Conservation (phyloP, 768 basidiomycete genomes). For the Mycena olivaceomarginata region DNA sequence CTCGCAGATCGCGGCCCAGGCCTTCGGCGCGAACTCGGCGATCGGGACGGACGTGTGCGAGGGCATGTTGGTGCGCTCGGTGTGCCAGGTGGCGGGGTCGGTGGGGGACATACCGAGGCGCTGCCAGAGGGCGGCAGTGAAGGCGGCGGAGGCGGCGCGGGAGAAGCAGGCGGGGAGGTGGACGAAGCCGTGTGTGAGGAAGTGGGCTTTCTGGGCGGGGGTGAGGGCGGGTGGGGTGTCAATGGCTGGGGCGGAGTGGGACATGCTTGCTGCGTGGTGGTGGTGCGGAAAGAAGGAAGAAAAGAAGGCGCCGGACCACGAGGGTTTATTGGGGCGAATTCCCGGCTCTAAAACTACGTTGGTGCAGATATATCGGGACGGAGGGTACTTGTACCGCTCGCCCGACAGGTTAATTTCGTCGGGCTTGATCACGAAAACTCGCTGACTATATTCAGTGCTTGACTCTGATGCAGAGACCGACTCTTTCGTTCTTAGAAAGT, state of each 20-base stretch:
- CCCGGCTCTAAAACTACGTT: no score
- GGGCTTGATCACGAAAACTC: no score
- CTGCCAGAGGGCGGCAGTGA: slow-evolving; percentile 71
- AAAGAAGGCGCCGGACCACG: no score
- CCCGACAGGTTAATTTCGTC: no score
- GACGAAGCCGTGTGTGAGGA: slow-evolving; percentile 74
- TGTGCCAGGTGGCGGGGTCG: slow-evolving; percentile 74
- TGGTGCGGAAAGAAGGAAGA: no score
- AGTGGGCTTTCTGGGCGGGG: slow-evolving; percentile 72
- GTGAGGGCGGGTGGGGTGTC: slow-evolving; percentile 10
- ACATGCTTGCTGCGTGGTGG: slow-evolving; percentile 16
- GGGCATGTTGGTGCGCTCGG: slow-evolving; percentile 75
- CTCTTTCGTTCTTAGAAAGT: no score
- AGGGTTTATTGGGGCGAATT: no score
- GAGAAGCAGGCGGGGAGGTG: slow-evolving; percentile 73
- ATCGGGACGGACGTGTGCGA: slow-evolving; percentile 67
- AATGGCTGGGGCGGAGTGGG: background rate
- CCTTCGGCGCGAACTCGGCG: slow-evolving; percentile 72
- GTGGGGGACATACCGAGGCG: slow-evolving; percentile 71
- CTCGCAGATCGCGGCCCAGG: slow-evolving; percentile 78
- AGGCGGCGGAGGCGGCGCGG: slow-evolving; percentile 68
- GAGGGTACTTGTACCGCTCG: no score
- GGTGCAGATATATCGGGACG: no score
- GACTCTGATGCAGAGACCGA: no score
- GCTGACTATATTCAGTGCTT: no score